Evolutionary conservation across 78 protist species (phyloP).

Genomic region (Pigoraptor vietnamica): DNA sequence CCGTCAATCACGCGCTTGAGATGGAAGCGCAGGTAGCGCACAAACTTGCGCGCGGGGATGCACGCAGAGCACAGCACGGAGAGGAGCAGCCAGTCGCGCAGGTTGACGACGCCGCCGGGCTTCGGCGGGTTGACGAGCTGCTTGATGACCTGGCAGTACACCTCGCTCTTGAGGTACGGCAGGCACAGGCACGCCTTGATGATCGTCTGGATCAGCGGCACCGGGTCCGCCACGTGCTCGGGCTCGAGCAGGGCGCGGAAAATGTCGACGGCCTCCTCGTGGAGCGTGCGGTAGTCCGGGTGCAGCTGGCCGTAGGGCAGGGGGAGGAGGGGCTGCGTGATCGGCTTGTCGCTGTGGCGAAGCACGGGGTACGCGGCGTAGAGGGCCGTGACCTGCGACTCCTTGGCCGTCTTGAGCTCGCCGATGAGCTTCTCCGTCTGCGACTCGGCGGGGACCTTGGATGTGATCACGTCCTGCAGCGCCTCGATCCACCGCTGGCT

Average conservation of each 20-base stretch:
- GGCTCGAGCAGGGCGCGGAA: not conserved
- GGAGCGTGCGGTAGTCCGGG: not conserved
- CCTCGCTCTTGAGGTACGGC: not conserved
- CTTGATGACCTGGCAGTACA: conserved; percentile 8
- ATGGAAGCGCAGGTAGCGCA: conserved; percentile 13
- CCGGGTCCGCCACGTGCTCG: not conserved
- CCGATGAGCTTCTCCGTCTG: conserved; percentile 1
- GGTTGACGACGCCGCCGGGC: not conserved
- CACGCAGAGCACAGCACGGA: not conserved
- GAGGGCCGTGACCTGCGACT: not conserved
- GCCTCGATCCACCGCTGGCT: not conserved
- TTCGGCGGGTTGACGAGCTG: not conserved
- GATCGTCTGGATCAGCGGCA: not conserved
- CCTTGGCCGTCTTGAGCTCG: conserved; percentile 9
- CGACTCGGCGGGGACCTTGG: not conserved
- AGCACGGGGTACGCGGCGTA: not conserved
- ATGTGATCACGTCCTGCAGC: not conserved
- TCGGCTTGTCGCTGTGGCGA: not conserved
- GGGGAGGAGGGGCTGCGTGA: not conserved
- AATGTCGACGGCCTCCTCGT: conserved; percentile 1
- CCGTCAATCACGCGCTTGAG: not conserved
- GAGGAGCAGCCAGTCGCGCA: conserved; percentile 2
- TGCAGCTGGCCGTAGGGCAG: conserved; percentile 10
- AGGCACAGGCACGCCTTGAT: not conserved
- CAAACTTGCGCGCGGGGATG: conserved; percentile 5